Base-by-base conservation (phyloP, 2,329 filamentous ascomycete genomes). In the Hypoxylon sp. region DNA sequence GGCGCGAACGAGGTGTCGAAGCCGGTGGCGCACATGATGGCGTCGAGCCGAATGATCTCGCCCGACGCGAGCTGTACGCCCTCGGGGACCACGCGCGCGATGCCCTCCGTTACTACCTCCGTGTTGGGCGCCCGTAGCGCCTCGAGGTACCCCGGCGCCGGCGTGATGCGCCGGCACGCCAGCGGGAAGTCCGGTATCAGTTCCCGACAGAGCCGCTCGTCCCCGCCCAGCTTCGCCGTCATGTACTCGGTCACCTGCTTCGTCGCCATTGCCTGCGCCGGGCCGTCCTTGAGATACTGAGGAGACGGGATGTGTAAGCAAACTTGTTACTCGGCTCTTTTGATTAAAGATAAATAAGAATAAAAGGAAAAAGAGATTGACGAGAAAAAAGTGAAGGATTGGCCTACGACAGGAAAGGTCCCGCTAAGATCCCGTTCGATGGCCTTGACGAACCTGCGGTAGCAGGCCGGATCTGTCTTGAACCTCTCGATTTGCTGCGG, bases 21-120 rank as follows among this genome's bases (percentile, higher is more conserved):
- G 1, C 83, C 82, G 0, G 82, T 85, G n/a, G 83, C 83, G 57
- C 82, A 84, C 43, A 87, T 75, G 18, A 87, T 79, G 10, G 77
- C 77, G 64, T 87, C 85, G 11, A 83, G 77, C 27, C 80, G 74
- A 48, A 82, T 68, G n/a, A 80, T 69, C 29, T 77, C 67, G n/a
- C 80, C 82, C 3, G 77, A 77, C 1, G 73, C 74, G 26, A 84
- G 72, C 67, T 79, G 70, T 45, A 85, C 70, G 11, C 83, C 79
- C n/a, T 77, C 74, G 9, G 76, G 70, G 1, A 82, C 78, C 37
- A 85, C 74, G 5, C 70, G 66, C 26, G 73, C 73, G 33, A 86
- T 82, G 1, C 70, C 69, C 3, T 77, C 74, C 3, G 78, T 78
- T 18, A 82, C 73, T 0, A 84, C 70, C 31, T 80, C 73, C 15